Evolutionary conservation across 345 rosid genomes (phyloP).

Genomic region (Dipteronia sinensis): DNA sequence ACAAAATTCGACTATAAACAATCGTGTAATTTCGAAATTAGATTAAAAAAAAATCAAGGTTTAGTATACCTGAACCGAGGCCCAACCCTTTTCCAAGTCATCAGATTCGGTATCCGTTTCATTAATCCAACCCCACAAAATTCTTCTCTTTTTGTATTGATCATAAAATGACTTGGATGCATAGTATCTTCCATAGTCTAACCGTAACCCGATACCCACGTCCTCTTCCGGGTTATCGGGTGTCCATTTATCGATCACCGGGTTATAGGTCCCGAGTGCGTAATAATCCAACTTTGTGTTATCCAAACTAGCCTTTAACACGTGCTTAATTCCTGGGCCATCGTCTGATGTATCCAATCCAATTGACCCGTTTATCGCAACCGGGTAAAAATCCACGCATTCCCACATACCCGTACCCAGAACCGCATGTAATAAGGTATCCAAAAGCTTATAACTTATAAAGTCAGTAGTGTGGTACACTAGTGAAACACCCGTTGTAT

Average conservation of each 20-base stretch:
- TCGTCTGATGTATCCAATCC: constrained; percentile 72
- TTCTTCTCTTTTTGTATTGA: constrained; percentile 61
- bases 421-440: constrained; percentile 62
- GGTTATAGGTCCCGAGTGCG: constrained; percentile 79
- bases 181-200: constrained; percentile 83
- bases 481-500: constrained; percentile 62
- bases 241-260: constrained; percentile 58
- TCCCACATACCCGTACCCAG: constrained; percentile 99
- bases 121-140: constrained; percentile 94
- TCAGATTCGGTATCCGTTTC: constrained; percentile 77
- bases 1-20: neutral
- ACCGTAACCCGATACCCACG: constrained; percentile 78
- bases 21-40: too few relatives aligned
- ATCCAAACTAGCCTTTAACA: constrained; percentile 90
- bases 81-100: constrained; percentile 89
- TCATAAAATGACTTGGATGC: constrained; percentile 94
- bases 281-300: constrained; percentile 69
- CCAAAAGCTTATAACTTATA: constrained; percentile 40
- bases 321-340: constrained; percentile 76
- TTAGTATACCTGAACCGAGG: constrained; percentile 76
- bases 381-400: constrained; percentile 92
- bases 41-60: too few relatives aligned
- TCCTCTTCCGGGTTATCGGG: constrained; percentile 79
- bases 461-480: constrained; percentile 73
- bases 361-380: constrained; percentile 43